Conservation (phyloP, 495 filamentous ascomycete species). For the Penicillium argentinense region DNA sequence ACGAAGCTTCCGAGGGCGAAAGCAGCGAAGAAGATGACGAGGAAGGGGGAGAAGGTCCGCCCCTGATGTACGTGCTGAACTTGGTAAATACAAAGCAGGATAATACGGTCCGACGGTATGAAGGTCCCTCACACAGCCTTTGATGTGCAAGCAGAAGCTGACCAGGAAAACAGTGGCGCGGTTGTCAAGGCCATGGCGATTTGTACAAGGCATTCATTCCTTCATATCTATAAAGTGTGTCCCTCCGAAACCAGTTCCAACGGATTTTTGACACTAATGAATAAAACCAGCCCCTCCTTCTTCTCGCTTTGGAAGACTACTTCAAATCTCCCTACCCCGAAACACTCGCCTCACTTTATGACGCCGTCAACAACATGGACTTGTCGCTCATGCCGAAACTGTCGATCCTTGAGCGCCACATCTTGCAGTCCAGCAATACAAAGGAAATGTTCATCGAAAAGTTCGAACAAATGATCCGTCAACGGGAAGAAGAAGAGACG, state of each 20-base stretch:
- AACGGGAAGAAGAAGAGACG: constrained; percentile 53
- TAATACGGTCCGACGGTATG: constrained; percentile 76
- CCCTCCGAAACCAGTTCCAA: no score
- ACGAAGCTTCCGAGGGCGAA: constrained; percentile 45
- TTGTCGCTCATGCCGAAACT: constrained; percentile 89
- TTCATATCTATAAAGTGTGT: constrained; percentile 94
- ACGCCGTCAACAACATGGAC: constrained; percentile 95
- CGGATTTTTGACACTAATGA: no score
- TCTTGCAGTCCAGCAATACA: constrained; percentile 85
- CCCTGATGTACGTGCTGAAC: constrained; percentile 97
- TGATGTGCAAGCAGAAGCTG: background rate
- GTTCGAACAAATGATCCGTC: constrained; percentile 90
- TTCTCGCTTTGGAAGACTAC: constrained; percentile 96
- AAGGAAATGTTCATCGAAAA: constrained; percentile 98
- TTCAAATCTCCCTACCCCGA: constrained; percentile 89
- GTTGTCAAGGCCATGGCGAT: constrained; percentile 99
- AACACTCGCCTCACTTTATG: constrained; percentile 85
- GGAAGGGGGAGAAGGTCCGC: constrained; percentile 70
- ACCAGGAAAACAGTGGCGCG: constrained; percentile 64
- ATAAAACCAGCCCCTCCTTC: constrained; percentile 70
- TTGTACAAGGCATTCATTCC: constrained; percentile 95
- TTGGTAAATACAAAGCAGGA: constrained; percentile 98
- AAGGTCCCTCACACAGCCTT: constrained; percentile 1
- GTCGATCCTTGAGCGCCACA: constrained; percentile 76
- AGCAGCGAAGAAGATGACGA: constrained; percentile 60